A percentile compares a stretch with the other conserved stretches of the same genome.
These are phyloP conservation scores for Linnemannia elongata DNA, from an alignment of 192 early-diverging fungal genomes.

Conservation along the genomic window DNA sequence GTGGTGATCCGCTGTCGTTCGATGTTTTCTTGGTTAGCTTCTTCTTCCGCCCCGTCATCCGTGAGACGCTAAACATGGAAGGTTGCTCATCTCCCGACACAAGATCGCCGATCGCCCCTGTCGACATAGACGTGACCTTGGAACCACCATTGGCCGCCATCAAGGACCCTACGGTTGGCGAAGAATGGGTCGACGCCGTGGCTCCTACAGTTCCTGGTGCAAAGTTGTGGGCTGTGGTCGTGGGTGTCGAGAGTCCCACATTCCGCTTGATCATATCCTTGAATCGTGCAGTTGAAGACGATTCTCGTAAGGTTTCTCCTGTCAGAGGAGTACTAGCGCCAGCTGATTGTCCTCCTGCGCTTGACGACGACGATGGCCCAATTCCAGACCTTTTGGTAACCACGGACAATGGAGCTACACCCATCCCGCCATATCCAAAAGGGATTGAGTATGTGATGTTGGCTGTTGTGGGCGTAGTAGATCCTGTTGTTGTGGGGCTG, in stretches of 20 bases:
- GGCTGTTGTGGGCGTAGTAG: neutral
- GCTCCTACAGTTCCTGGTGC: neutral
- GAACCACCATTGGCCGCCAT: neutral
- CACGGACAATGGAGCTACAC: constrained; percentile 18
- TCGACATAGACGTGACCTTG: neutral
- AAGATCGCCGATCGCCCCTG: constrained; percentile 8
- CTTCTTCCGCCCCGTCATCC: constrained; percentile 21
- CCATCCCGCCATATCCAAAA: constrained; percentile 20
- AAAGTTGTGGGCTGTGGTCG: neutral
- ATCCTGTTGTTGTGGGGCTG: neutral
- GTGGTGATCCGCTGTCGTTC: neutral
- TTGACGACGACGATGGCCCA: neutral
- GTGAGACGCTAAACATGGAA: constrained; percentile 22
- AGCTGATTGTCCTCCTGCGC: neutral
- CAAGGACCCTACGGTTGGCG: neutral
- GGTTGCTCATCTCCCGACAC: neutral
- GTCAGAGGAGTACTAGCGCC: neutral
- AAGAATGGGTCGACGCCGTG: neutral
- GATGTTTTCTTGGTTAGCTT: neutral
- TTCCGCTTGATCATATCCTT: constrained; percentile 49
- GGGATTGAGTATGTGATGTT: constrained; percentile 9
- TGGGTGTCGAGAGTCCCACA: constrained; percentile 12
- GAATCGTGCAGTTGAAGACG: constrained; percentile 29
- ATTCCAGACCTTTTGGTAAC: constrained; percentile 2
- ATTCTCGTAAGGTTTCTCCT: neutral